A percentile compares a stretch with the other conserved stretches of the same genome.
Conservation (phyloP, 345 rosid genomes). For the Citrus mangshanensis region DNA sequence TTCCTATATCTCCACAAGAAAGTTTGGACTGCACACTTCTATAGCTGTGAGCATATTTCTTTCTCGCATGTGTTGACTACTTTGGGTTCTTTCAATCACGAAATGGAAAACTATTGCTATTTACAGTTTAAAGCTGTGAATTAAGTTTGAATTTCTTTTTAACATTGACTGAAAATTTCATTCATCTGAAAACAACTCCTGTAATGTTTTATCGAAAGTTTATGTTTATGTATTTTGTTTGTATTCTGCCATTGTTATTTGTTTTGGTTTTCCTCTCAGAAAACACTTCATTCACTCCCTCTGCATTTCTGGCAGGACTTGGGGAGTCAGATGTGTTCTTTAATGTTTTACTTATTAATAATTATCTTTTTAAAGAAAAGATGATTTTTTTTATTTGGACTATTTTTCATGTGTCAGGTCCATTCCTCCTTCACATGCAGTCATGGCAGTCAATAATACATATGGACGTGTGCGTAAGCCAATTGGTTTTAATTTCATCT, state of each 20-base stretch:
- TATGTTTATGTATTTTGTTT: neutral
- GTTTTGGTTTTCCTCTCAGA: neutral
- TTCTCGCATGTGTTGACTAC: neutral
- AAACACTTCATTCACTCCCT: neutral
- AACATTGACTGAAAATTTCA: neutral
- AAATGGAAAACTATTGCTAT: neutral
- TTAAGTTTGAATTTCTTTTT: neutral
- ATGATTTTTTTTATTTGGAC: neutral
- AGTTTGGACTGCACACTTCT: neutral
- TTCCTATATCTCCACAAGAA: too few species aligned
- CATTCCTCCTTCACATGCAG: slow-evolving; percentile 93
- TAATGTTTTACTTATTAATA: neutral
- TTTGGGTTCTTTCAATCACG: neutral
- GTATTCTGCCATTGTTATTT: neutral
- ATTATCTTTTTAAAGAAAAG: too few species aligned
- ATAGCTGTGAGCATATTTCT: neutral
- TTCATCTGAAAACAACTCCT: neutral
- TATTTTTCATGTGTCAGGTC: slow-evolving; percentile 53
- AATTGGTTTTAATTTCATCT: slow-evolving; percentile 64
- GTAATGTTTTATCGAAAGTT: neutral
- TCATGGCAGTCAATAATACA: slow-evolving; percentile 85
- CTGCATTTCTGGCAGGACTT: neutral
- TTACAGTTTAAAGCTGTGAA: neutral
- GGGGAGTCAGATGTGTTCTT: neutral
- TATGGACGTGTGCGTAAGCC: slow-evolving; percentile 98